Evolutionary conservation across 768 basidiomycete genomes (phyloP).

Genomic region (Auriscalpium microsporum): DNA sequence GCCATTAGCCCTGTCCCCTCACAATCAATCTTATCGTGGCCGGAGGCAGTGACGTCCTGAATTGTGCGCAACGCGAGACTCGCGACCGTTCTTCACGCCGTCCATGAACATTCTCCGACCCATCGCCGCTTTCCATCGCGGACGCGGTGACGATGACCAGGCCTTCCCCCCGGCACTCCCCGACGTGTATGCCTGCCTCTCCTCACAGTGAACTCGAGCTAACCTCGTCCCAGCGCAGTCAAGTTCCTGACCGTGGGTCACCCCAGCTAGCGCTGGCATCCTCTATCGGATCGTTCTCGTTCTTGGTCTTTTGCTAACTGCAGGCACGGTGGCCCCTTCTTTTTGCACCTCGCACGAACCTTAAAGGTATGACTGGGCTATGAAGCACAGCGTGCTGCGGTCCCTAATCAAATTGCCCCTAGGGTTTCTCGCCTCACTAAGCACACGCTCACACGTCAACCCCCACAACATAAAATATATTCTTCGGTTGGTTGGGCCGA

Average conservation of each 20-base stretch:
- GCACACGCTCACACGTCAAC: slow-evolving; percentile 79
- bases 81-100: too few species aligned
- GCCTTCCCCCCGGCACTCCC: slow-evolving; percentile 58
- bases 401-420: slow-evolving; percentile 7
- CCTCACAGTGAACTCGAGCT: neutral
- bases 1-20: too few species aligned
- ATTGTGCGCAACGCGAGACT: too few species aligned
- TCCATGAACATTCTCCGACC: neutral
- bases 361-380: slow-evolving; percentile 62
- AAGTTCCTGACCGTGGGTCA: slow-evolving; percentile 92
- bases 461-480: too few species aligned
- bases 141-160: slow-evolving; percentile 30
- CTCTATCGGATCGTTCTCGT: slow-evolving; percentile 68
- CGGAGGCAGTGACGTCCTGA: too few species aligned
- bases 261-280: slow-evolving; percentile 74
- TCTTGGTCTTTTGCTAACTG: slow-evolving; percentile 87
- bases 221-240: slow-evolving; percentile 30
- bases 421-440: slow-evolving; percentile 93
- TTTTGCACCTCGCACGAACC: slow-evolving; percentile 89
- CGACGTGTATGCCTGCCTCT: slow-evolving; percentile 39
- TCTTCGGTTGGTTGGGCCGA: slow-evolving; percentile 98
- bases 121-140: neutral
- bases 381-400: neutral
- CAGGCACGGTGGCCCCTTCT: slow-evolving; percentile 78
- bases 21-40: too few species aligned